Conservation (phyloP, 805 yeast species). For the Wickerhamomyces hampshirensis region DNA sequence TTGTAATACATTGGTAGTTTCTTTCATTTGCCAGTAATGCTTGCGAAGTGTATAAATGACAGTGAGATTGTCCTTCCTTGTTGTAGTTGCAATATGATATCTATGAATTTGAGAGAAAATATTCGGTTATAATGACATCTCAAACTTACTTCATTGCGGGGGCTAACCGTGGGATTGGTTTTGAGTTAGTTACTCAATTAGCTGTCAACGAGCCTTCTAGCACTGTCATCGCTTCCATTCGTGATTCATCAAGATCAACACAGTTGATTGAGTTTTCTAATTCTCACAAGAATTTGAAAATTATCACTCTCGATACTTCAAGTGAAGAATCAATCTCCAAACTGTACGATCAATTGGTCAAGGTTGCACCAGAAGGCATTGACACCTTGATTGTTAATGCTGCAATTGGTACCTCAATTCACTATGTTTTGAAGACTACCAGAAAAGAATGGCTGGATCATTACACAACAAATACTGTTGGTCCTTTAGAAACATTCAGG, state of each 20-base stretch:
- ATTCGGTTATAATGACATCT: too few relatives aligned
- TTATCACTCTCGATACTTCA: constrained; percentile 8
- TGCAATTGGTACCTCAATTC: constrained; percentile 2
- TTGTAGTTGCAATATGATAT: too few relatives aligned
- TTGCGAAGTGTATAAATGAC: too few relatives aligned
- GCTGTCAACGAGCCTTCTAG: neutral
- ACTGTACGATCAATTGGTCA: constrained; percentile 5
- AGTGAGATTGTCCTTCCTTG: too few relatives aligned
- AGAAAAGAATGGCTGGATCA: neutral
- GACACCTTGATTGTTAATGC: constrained; percentile 14
- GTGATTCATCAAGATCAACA: neutral
- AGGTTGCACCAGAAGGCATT: constrained; percentile 9
- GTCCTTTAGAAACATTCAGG: constrained; percentile 5
- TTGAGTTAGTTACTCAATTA: neutral
- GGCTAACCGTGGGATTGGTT: constrained; percentile 12
- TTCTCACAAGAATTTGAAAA: neutral
- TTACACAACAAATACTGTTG: constrained; percentile 7
- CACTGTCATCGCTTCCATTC: neutral
- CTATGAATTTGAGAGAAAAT: too few relatives aligned
- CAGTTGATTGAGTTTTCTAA: neutral
- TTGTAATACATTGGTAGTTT: too few relatives aligned
- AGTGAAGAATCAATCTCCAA: constrained; percentile 5
- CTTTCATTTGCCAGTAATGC: too few relatives aligned
- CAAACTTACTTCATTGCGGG: constrained; percentile 3
- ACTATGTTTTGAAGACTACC: neutral